A percentile compares a stretch with the other conserved stretches of the same genome.
Conservation (phyloP, 2,329 filamentous ascomycete genomes). For the Fusarium stilboides region DNA sequence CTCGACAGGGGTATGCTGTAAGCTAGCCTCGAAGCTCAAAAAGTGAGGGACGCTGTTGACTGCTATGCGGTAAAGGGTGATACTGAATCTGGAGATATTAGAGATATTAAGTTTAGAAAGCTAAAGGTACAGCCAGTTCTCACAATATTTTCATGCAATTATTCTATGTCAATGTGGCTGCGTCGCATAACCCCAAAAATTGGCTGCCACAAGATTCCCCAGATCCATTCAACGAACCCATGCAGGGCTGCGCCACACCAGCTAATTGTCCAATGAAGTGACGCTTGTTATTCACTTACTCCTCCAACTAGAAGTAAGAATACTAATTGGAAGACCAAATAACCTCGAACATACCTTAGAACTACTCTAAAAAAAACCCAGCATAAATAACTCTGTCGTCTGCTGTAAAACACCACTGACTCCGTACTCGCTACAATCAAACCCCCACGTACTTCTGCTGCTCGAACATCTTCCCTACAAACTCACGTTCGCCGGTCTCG, state of each 20-base stretch:
- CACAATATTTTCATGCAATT: too few species aligned
- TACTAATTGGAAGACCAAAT: background rate
- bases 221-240: slow-evolving; percentile 35
- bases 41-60: too few species aligned
- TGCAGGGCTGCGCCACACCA: slow-evolving; percentile 39
- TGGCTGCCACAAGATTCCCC: slow-evolving; percentile 35
- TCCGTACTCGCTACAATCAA: background rate
- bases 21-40: background rate
- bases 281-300: slow-evolving; percentile 17
- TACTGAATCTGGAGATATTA: too few species aligned
- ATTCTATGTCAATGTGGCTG: background rate
- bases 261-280: slow-evolving; percentile 33
- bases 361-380: background rate
- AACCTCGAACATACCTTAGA: background rate
- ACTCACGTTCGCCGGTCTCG: slow-evolving; percentile 25
- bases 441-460: slow-evolving; percentile 1
- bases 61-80: too few species aligned
- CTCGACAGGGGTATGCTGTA: slow-evolving; percentile 33
- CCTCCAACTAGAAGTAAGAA: background rate
- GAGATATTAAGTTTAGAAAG: too few species aligned
- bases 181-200: background rate
- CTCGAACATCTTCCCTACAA: slow-evolving; percentile 10
- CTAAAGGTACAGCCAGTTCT: too few species aligned
- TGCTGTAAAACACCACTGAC: background rate
- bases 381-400: background rate